Base-by-base conservation (phyloP, 2,329 filamentous ascomycete genomes). In the Zelopaecilomyces penicillatus region DNA sequence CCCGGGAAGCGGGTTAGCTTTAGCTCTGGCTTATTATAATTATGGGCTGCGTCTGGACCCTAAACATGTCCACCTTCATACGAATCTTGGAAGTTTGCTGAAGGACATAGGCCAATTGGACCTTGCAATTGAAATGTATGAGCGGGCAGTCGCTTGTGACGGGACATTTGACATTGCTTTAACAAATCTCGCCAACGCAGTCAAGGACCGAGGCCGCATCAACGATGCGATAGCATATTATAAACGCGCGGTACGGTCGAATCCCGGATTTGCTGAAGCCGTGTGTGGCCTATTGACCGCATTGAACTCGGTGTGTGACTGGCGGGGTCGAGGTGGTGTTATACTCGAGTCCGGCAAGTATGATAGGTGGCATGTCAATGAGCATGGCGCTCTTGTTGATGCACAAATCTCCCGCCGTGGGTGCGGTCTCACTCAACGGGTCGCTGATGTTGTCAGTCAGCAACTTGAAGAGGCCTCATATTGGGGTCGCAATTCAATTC, bases 31-130 rank as follows among this genome's bases (percentile, higher is more conserved):
- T 6, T 98, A 97, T 62, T 98, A 98, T 67, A 87, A 95, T 54
- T 97, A 97, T 61, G 93, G 93, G 5, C 71, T 98, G 12, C 79
- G 82, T 38, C 74, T 98, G 6, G 93, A 98, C 59, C 74, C 82
- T 4, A 83, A 86, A 47, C 93, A 98, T 64, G 93, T 95, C 8
- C 93, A 98, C 64, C 76, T 98, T 2, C 95, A 96, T 64, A 98
- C 93, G 1, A 98, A 98, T 53, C 74, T 98, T 2, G 93, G 93
- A 6, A 97, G 93, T 60, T 69, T 98, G 30, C 74, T 98, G 37
- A 98, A 98, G 59, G 93, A 98, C 55, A 93, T 97, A 53, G 93
- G 93, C 0, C 91, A 97, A 54, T 74, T 98, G 10, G 83, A 89
- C 53, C 78, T 87, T 39, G 93, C 93, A 1, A 96, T 98, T 55